Evolutionary conservation across 2,329 filamentous ascomycete species (phyloP).

Genomic region (Aspergillus japonicus): DNA sequence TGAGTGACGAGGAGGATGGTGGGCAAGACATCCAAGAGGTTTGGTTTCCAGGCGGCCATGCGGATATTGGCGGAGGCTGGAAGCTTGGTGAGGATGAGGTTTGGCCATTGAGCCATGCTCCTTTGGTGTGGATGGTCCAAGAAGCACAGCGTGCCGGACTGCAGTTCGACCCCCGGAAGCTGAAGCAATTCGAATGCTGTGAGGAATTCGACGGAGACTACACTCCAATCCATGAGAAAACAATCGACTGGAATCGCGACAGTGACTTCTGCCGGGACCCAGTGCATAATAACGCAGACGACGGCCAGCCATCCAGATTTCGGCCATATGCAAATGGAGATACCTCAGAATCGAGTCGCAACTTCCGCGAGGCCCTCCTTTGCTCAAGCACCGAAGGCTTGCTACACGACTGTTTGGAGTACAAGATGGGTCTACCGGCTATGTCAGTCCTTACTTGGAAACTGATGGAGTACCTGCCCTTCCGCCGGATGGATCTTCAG

Average conservation of each 20-base stretch:
- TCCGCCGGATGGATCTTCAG: conserved; percentile 75
- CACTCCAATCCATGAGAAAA: conserved; percentile 32
- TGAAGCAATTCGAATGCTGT: conserved; percentile 64
- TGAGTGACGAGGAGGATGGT: conserved; percentile 31
- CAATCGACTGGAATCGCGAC: conserved; percentile 15
- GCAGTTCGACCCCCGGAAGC: conserved; percentile 66
- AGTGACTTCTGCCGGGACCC: conserved; percentile 17
- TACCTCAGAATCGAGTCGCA: conserved; percentile 29
- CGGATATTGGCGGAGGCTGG: conserved; percentile 78
- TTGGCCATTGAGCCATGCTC: conserved; percentile 63
- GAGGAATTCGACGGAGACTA: conserved; percentile 44
- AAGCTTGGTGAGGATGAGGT: conserved; percentile 55
- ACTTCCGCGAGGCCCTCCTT: conserved; percentile 60
- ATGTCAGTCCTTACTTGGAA: conserved; percentile 67
- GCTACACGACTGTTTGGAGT: conserved; percentile 71
- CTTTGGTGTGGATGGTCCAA: conserved; percentile 69
- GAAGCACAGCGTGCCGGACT: conserved; percentile 66
- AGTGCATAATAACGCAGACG: conserved; percentile 12
- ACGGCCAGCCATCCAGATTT: conserved; percentile 11
- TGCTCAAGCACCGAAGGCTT: conserved; percentile 53
- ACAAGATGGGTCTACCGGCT: conserved; percentile 57
- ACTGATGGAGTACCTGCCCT: conserved; percentile 78
- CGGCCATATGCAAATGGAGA: conserved; percentile 20
- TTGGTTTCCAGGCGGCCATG: conserved; percentile 72
- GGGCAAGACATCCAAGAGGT: conserved; percentile 76